phyloP scores from a whole-genome alignment of 495 filamentous ascomycete species.

The Neurospora africana region DNA sequence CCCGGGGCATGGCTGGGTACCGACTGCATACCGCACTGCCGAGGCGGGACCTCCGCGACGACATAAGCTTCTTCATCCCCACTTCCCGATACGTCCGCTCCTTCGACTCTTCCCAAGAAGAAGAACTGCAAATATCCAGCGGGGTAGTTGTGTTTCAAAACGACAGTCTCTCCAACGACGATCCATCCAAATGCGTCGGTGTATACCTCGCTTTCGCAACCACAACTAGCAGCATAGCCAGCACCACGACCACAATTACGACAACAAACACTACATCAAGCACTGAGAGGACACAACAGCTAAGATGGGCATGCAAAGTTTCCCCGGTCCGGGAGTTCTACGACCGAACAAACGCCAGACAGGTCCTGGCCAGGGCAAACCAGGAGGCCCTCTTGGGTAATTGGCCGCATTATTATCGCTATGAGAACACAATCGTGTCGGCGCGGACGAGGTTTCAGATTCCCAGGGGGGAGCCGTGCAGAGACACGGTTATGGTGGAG shows the following conservation, averaged over 20 bases:
- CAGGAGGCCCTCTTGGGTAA: background rate
- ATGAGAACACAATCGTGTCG: constrained; percentile 7
- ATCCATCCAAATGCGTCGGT: background rate
- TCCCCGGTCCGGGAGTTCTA: background rate
- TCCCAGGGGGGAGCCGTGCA: constrained; percentile 6
- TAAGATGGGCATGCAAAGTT: background rate
- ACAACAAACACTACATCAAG: background rate
- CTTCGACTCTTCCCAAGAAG: background rate
- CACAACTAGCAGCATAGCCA: background rate
- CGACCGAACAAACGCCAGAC: background rate
- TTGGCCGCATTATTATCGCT: constrained; percentile 7
- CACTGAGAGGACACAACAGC: background rate
- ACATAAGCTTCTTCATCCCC: constrained; percentile 16
- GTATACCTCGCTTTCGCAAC: background rate
- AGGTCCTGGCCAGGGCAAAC: background rate
- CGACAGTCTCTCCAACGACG: background rate
- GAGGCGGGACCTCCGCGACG: background rate
- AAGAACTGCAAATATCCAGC: background rate
- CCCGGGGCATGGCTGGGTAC: constrained; percentile 12
- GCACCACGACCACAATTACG: background rate
- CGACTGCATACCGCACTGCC: constrained; percentile 5
- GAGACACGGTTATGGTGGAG: constrained; percentile 10
- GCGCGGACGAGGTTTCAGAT: constrained; percentile 10
- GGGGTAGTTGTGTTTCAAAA: background rate
- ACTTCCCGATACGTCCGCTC: background rate